Base-by-base conservation (phyloP, 225 moss, liverwort and hornwort species). In the Antitrichia curtipendula region DNA sequence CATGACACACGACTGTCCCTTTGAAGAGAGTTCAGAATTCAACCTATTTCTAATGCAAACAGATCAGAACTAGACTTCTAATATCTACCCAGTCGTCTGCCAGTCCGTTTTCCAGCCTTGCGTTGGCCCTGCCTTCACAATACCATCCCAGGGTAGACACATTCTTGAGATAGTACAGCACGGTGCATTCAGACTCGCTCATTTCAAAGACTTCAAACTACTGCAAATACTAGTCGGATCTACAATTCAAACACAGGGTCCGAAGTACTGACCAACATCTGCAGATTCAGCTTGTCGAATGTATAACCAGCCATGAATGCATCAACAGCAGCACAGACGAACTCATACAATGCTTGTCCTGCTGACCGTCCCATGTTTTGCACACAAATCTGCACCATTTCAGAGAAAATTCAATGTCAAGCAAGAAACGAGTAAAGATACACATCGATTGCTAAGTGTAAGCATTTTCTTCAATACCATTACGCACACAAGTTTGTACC, bases 291-390 rank as follows among this genome's bases (percentile, higher is more conserved):
- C 90, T 93, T 95, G 88, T 94, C 94, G 66, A 94, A 95, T n/a
- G 93, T 86, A 87, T 94, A 95, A 41, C 96, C 96, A 57, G 93
- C 91, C 89, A 92, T 90, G 87, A 90, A 96, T 8, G 92, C 92
- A 79, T 89, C 90, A 21, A 95, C 95, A 34, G 92, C 93, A 84
- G 95, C 91, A 81, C 83, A 84, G 9, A 94, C 95, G 77, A 96
- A 96, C 68, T 89, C 95, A 84, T 96, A 90, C 86, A 96, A 86
- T 32, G 94, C 95, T 88, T 89, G 85, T 75, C 84, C 95, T 65
- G 96, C 93, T 75, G 96, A 95, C 87, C 96, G 90, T 79, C 96
- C 96, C 93, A 94, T 87, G 81, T 96, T 96, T 81, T 95, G 94
- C 50, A 96, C 91, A 78, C 94, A 94, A 75, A 95, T 85, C 94